Evolutionary conservation across 805 yeast genomes (phyloP).

Genomic region (Spathaspora sp.): DNA sequence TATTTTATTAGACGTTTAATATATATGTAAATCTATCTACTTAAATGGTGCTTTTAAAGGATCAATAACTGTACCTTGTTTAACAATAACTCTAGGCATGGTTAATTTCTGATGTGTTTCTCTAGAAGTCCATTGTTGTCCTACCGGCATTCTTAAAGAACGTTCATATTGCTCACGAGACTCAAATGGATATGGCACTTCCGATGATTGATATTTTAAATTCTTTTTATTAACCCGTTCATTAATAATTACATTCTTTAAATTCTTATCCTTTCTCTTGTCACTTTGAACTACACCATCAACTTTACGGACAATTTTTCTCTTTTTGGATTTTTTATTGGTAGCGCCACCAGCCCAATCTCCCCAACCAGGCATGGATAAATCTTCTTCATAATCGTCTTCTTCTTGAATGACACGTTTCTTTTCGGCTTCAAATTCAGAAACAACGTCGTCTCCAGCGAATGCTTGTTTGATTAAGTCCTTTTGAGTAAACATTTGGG

Average conservation of each 20-base stretch:
- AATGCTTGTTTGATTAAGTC: slow-evolving; percentile 87
- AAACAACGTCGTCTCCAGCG: slow-evolving; percentile 94
- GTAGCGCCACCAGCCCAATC: slow-evolving; percentile 79
- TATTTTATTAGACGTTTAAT: slow-evolving; percentile 28
- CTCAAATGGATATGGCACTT: slow-evolving; percentile 96
- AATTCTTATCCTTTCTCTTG: slow-evolving; percentile 72
- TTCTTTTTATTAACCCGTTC: slow-evolving; percentile 83
- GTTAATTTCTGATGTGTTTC: slow-evolving; percentile 83
- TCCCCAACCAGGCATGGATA: slow-evolving; percentile 96
- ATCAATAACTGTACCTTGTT: slow-evolving; percentile 86
- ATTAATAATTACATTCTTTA: slow-evolving; percentile 82
- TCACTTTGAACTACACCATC: slow-evolving; percentile 72
- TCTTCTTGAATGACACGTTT: slow-evolving; percentile 63
- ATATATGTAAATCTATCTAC: slow-evolving; percentile 23
- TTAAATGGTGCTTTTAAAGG: slow-evolving; percentile 85
- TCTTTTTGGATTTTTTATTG: slow-evolving; percentile 49
- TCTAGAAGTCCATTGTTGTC: slow-evolving; percentile 93
- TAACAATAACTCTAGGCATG: slow-evolving; percentile 83
- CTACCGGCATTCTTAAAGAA: slow-evolving; percentile 90
- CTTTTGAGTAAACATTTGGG: slow-evolving; percentile 66
- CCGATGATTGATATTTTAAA: slow-evolving; percentile 76
- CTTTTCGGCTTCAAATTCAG: slow-evolving; percentile 78
- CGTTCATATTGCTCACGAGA: slow-evolving; percentile 92
- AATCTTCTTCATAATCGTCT: slow-evolving; percentile 82
- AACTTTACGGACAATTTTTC: slow-evolving; percentile 64